Evolutionary conservation across 257 asterid species (phyloP), one percentile per base, ranked within the genome.

Genomic region (Solanum verrucosum): DNA sequence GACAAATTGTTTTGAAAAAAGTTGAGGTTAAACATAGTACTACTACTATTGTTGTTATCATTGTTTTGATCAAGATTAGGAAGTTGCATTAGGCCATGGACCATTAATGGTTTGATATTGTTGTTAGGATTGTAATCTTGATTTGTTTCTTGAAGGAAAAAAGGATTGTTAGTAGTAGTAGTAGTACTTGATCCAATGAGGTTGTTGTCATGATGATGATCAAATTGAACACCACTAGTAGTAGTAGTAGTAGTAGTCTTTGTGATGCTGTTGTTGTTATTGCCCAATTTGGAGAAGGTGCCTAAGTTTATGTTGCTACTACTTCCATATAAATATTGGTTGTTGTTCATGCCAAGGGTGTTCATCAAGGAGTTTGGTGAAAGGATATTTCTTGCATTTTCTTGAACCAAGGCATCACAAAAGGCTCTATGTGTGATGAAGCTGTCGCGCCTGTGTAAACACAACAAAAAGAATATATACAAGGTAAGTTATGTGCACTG

Each of bases 361-460:
- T 85, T 88, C 59, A 95, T 60, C 3, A 95, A 38, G 6, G 78
- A 31, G 23, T 18, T 70, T 31, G 96, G 89, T 49, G 95, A 92
- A 78, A 73, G 10, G 7, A 71, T 34, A 5, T 90, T 93, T 11
- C 96, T 90, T 5, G 96, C 97, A 83, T 92, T 92, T 88, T 96
- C 98, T 37, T 96, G 97, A 20, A 98, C 96, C 2, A 96, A 90
- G 9, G 98, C 98, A 84, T 96, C 98, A 83, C 98, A 96, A 86
- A 96, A 96, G 3, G 98, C 98, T 37, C 98, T 88, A 52, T 96
- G 98, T 1, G 98, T 96, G 90, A 96, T 92, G 91, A 95, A 96
- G 77, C 98, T 96, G 71, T 95, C 98, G 9, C 97, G 94, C 95
- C 98, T 96, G 94, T 77, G 78, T 84, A 7, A 73, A 20, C 49